Evolutionary conservation across 2,329 filamentous ascomycete genomes (phyloP), one percentile per base, ranked within the genome.

Genomic region (Beauveria asiatica): DNA sequence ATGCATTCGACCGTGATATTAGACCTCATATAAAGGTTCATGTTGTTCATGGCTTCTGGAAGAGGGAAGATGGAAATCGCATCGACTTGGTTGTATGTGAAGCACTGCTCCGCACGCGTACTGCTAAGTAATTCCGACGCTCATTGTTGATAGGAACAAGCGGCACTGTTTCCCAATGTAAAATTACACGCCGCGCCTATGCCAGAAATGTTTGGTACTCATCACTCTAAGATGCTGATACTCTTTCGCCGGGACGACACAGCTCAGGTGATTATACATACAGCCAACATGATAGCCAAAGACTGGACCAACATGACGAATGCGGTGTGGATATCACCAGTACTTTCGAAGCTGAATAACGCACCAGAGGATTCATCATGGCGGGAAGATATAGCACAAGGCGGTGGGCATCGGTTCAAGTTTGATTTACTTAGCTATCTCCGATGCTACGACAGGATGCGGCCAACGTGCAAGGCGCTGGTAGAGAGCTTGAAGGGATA

Each of bases 231-330:
- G 73, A 94, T 96, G 89, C 83, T 96, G 72, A 77, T 96, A n/a
- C 73, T 96, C 4, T 78, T 96, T 63, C 82, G 89, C 5, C 85
- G 89, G 70, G 90, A 96, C 69, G 84, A 88, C 63, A 83, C 80
- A 0, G 89, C 87, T 0, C 88, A 95, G 72, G 76, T 96, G 6
- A 74, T 95, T 60, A 92, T 96, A 33, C 90, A 95, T 66, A 96
- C 92, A 0, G 90, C 92, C 19, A 96, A 96, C 66, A 91, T 96
- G 87, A 93, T 96, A n/a, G 69, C 80, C 4, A 85, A 86, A 59
- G 92, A 96, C 70, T 96, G 92, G 92, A 82, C 79, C 1, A 94
- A 94, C 66, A 89, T 96, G 88, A 89, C 86, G 1, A 91, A 96
- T 70, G 90, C 84, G 1, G 82, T 89, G 5, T 96, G 92, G 92